Conservation (phyloP, 2,329 filamentous ascomycete genomes). For the Celoporthe dispersa region DNA sequence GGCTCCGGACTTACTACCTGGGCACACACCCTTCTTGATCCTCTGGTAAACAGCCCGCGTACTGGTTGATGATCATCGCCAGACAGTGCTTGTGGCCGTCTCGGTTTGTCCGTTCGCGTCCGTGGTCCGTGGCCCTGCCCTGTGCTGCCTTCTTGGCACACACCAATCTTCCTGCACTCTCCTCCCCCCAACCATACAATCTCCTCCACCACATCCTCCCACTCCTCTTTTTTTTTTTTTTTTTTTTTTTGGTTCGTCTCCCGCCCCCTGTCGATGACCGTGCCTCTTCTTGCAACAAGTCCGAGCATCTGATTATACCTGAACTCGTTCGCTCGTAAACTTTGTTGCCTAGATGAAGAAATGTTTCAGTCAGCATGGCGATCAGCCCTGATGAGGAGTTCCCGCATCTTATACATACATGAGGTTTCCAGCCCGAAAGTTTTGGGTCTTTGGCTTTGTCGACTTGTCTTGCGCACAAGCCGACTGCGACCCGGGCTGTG, state of each 20-base stretch:
- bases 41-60: not conserved
- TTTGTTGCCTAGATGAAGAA: not conserved
- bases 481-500: not conserved
- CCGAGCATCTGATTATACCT: not conserved
- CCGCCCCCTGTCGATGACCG: not conserved
- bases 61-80: not conserved
- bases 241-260: not conserved
- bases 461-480: not conserved
- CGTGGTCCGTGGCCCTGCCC: not conserved
- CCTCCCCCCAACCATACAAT: no score
- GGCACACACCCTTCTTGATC: not conserved
- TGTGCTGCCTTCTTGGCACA: not conserved
- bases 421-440: not conserved
- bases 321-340: not conserved
- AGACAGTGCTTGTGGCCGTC: not conserved
- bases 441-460: not conserved
- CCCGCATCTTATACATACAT: not conserved
- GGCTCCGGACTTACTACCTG: not conserved
- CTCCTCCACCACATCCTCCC: not conserved
- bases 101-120: not conserved
- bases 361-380: not conserved
- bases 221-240: not conserved
- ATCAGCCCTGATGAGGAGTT: not conserved
- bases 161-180: not conserved
- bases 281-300: not conserved